Base-by-base conservation (phyloP, 768 basidiomycete species). In the Amanita brunnescens region DNA sequence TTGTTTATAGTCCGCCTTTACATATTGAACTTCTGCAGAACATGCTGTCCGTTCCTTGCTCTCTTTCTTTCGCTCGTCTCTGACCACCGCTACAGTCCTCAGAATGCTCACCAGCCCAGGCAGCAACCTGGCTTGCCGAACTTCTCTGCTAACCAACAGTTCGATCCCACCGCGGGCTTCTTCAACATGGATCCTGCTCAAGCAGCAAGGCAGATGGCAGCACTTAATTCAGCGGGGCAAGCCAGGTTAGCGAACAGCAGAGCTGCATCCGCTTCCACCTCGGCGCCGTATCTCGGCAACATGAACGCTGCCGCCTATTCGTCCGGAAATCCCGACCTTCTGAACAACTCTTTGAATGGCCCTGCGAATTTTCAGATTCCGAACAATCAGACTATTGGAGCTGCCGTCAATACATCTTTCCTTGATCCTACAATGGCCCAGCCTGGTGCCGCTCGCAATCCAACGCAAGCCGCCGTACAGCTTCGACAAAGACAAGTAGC, bases 131-230 rank as follows among this genome's bases (percentile, higher is more conserved):
- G 60, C 46, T 57, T 65, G 37, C 62, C 66, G 23, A 64, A 66
- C 55, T 62, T 68, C 59, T 51, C 64, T 33, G 49, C 62, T 16
- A 62, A 58, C 51, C 30, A 51, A 38, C 50, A 42, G 23, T 39
- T 40, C 33, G 45, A 56, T 23, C 18, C 42, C 13, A 20, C 45
- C 16, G 12, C 41, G 18, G 43, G 61, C 46, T 55, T 68, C 57
- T 78, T 79, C 70, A 73, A 67, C 60, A 72, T 87, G 56, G 85
- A 90, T 66, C 71, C 83, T 53, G 74, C 76, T 46, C 74, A 80
- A 40, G 80, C 75, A 45, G 83, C 83, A 53, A 91, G 89, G 65
- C 88, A 91, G 69, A 85, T 89, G 79, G 84, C 85, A 26, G 83
- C 83, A 8, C 78, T 90, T 57, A 81, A 74, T 59, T 81, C 77